Base-by-base conservation (phyloP, 495 filamentous ascomycete genomes). In the Chlorociboria aeruginascens region DNA sequence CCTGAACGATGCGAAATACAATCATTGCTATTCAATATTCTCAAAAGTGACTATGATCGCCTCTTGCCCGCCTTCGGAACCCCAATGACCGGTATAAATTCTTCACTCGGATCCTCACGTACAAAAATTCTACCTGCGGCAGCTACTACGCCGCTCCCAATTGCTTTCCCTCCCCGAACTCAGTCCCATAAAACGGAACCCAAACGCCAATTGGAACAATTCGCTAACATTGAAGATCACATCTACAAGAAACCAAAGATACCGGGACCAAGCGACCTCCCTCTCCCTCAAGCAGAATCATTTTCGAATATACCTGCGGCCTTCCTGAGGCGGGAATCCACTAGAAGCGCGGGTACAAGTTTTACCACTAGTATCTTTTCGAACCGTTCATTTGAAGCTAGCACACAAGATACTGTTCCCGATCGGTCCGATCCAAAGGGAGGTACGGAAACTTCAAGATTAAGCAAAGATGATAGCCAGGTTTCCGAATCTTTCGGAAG, bases 301-400 rank as follows among this genome's bases (percentile, higher is more conserved):
- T 25, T 25, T 25, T 25, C 20, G 20, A 25, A 25, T 25, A 4
- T 25, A 4, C 20, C 20, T 25, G 1, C 20, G 4, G 20, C 20
- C 1, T 25, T 4, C 4, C 30, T 14, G 14, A 10, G 25, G 28
- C 12, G 8, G 8, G 33, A 17, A 31, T 2, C 3, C 0, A 3
- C 7, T 7, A 20, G 16, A 14, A 49, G 45, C 17, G 43, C 46
- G 0, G 48, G 40, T 14, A 50, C 48, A 10, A 58, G 55, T 32
- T 54, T 58, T 43, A 29, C 34, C 1, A 50, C 47, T 2, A 46
- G 32, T 17, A 32, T 51, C n/a, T 55, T 55, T 31, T 54, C 52
- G 16, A 14, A 14, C 11, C 29, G 14, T 11, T 43, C 45, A 14
- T 48, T n/a, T 1, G 11, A 28, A 16, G 10, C 28, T n/a, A 34